Base-by-base conservation (phyloP, 345 rosid species). In the Raphanus raphanistrum region DNA sequence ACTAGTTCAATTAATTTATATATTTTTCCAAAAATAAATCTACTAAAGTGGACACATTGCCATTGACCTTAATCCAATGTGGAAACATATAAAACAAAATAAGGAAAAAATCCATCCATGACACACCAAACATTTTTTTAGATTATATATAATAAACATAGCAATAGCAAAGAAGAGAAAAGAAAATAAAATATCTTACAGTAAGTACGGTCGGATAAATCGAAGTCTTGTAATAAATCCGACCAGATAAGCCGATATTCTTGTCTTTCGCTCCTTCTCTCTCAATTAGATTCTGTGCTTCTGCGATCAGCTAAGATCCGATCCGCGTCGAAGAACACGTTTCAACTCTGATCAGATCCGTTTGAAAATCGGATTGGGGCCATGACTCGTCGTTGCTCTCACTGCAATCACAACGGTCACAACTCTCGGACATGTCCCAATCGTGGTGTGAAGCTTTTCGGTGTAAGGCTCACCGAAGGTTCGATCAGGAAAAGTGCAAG, bases 331-430 rank as follows among this genome's bases (percentile, higher is more conserved):
- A 16, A 63, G 9, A 50, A 63, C 3, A 28, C 66, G 70, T 52
- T 59, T 59, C 73, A 21, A 58, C 59, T 80, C 66, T 58, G 52
- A 71, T 71, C 83, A 66, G 80, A 76, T 80, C 80, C 80, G 80
- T 48, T 27, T 75, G 4, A 27, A 3, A 66, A 59, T 48, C 74
- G 33, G 33, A 32, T 66, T 8, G 73, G 72, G 72, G 77, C 48
- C 28, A 75, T 96, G 99, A 93, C 98, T 52, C 96, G 98, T 63
- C 94, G 98, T 35, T 96, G 99, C 80, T 96, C 98, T 72, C 99
- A 96, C 87, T 96, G 99, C 86, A 89, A 96, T 85, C 88, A 90
- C 90, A 90, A 96, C 85, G 99, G 99, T 29, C 99, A 96, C 88
- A 93, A 96, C 87, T 89, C 99, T 16, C 82, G 98, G 77, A 96